Base-by-base conservation (phyloP, 768 basidiomycete species). In the Trametes maxima region DNA sequence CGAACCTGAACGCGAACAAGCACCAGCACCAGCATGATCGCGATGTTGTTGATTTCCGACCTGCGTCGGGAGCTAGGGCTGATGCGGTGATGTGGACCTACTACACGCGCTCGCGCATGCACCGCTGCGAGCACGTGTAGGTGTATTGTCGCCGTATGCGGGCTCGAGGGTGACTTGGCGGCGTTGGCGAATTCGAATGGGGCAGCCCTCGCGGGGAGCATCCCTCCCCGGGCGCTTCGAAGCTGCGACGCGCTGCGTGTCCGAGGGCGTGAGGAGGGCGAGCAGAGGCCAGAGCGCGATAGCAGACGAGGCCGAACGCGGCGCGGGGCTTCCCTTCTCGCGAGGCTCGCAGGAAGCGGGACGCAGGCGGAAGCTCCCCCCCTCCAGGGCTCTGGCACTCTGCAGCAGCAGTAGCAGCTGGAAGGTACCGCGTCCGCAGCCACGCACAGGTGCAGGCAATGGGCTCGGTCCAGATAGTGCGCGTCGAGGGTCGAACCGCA, bases 51-150 rank as follows among this genome's bases (percentile, higher is more conserved):
- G 14, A 44, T 17, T 21, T 10, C 7, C 43, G 43, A 44, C 43
- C 28, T 33, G 43, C 14, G 43, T 10, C 17, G 43, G n/a, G 21
- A 14, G n/a, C 43, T 17, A n/a, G 17, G n/a, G 43, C 17, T 44
- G 21, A 44, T 21, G 43, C 17, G 43, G 43, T 44, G 17, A n/a
- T 21, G 21, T 33, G 28, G 28, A 33, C 28, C 28, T 33, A 33
- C 28, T 11, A 25, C 6, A n/a, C 14, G 11, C 35, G 48, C 46
- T 39, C 55, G 46, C 54, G 54, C 45, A n/a, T 47, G 55, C 56
- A 57, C 56, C 47, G 56, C 56, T 57, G 56, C 46, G 46, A 57
- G 56, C 56, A 57, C 46, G 46, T 49, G 56, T 49, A 37, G 36
- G 54, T 8, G 40, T 13, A 45, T 24, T 35, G 22, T 33, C 17